phyloP scores from a whole-genome alignment of 2,329 filamentous ascomycete genomes.

The Hypoxylon sp. region DNA sequence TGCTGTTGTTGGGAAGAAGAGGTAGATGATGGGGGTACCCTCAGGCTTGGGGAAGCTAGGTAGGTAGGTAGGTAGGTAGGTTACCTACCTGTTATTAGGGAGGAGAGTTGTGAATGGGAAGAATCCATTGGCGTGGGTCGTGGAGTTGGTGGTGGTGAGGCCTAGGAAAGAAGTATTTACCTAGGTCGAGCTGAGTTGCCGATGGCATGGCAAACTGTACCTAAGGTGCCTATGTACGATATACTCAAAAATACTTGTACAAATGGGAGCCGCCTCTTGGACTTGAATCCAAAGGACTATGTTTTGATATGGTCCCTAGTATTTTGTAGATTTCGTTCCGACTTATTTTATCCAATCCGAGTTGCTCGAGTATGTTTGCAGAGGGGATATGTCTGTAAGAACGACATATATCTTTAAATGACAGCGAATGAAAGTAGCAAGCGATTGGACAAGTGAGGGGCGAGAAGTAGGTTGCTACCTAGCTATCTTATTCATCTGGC shows the following conservation, averaged over 20 bases:
- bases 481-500: too few species aligned
- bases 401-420: not conserved
- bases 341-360: too few species aligned
- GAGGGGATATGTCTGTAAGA: too few species aligned
- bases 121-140: not conserved
- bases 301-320: too few species aligned
- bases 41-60: not conserved
- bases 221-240: not conserved
- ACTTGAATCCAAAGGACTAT: not conserved
- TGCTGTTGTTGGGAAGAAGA: constrained; percentile 51
- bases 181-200: not conserved
- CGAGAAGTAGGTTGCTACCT: not conserved
- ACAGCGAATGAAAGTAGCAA: not conserved
- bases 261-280: not conserved
- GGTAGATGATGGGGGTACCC: constrained; percentile 6
- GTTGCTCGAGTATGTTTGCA: too few species aligned
- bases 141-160: not conserved
- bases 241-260: constrained; percentile 1
- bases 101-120: not conserved
- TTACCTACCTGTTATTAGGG: too few species aligned
- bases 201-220: not conserved
- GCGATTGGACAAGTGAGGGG: not conserved
- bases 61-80: too few species aligned
- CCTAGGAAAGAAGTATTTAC: not conserved
- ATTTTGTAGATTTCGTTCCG: too few species aligned